Evolutionary conservation across 1,284 basidiomycete species (phyloP).

Genomic region (Rhizopogon hawkerae): DNA sequence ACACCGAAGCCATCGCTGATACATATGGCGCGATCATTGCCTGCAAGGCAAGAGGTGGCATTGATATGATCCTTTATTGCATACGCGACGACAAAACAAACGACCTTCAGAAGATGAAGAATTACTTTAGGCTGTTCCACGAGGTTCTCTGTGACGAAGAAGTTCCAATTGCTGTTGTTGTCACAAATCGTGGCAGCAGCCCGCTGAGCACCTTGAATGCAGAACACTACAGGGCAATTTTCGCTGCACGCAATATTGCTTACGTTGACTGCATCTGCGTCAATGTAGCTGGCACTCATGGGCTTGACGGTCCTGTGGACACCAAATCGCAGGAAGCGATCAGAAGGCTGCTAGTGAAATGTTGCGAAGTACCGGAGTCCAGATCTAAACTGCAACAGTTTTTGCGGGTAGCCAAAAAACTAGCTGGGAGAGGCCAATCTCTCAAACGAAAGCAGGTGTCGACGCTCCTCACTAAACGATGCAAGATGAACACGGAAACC

Average conservation of each 20-base stretch:
- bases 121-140: slow-evolving; percentile 30
- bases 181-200: slow-evolving; percentile 25
- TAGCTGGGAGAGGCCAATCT: slow-evolving; percentile 10
- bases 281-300: slow-evolving; percentile 20
- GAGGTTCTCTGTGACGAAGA: slow-evolving; percentile 26
- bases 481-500: slow-evolving; percentile 22
- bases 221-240: slow-evolving; percentile 11
- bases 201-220: slow-evolving; percentile 23
- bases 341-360: slow-evolving; percentile 18
- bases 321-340: slow-evolving; percentile 15
- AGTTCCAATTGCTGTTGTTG: slow-evolving; percentile 29
- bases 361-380: slow-evolving; percentile 7
- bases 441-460: slow-evolving; percentile 16
- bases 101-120: slow-evolving; percentile 10
- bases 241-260: slow-evolving; percentile 20
- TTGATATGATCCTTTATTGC: slow-evolving; percentile 5
- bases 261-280: slow-evolving; percentile 29
- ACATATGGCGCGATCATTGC: not conserved
- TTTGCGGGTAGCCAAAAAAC: slow-evolving; percentile 14
- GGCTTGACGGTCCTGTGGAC: slow-evolving; percentile 3
- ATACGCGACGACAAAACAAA: not conserved
- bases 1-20: slow-evolving; percentile 2
- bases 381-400: not conserved
- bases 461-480: slow-evolving; percentile 20
- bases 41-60: not conserved